phyloP scores from a whole-genome alignment of 2,329 filamentous ascomycete species.

The Rhynchosporium agropyri region DNA sequence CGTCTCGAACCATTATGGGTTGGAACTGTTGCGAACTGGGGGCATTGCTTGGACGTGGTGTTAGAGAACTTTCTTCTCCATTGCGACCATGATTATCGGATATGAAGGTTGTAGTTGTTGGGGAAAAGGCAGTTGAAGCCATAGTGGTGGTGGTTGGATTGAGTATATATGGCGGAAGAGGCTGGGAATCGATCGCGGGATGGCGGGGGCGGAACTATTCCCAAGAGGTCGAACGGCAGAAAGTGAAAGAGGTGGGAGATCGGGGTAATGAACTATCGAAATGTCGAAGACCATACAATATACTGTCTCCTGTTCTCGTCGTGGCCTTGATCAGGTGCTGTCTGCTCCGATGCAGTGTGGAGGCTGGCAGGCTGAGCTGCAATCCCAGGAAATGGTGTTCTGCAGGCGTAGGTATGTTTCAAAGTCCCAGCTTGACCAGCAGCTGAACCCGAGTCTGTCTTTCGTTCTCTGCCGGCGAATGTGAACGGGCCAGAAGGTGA shows the following conservation, averaged over 20 bases:
- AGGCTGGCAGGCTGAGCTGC: slow-evolving; percentile 27
- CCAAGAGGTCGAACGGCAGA: slow-evolving; percentile 23
- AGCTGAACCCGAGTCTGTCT: slow-evolving; percentile 18
- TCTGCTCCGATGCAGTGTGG: slow-evolving; percentile 9
- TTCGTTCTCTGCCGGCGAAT: slow-evolving; percentile 3
- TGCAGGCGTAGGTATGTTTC: slow-evolving; percentile 13
- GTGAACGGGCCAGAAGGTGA: slow-evolving; percentile 11
- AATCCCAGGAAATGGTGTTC: slow-evolving; percentile 21
- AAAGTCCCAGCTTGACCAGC: slow-evolving; percentile 29
- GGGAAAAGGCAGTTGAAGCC: slow-evolving; percentile 61
- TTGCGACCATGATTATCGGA: slow-evolving; percentile 43
- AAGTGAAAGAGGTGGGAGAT: slow-evolving; percentile 29
- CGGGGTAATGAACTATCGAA: slow-evolving; percentile 22
- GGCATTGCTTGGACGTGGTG: slow-evolving; percentile 49
- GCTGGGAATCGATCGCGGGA: slow-evolving; percentile 31
- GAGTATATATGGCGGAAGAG: slow-evolving; percentile 34
- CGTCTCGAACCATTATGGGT: slow-evolving; percentile 45
- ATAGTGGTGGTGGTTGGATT: slow-evolving; percentile 45
- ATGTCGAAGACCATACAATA: slow-evolving; percentile 4
- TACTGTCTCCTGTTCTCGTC: slow-evolving; percentile 18
- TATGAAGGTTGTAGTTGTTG: slow-evolving; percentile 59
- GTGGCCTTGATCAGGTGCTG: slow-evolving; percentile 26
- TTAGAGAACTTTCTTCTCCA: slow-evolving; percentile 59
- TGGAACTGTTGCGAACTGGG: slow-evolving; percentile 47
- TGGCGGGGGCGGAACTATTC: slow-evolving; percentile 24